These are phyloP conservation scores for Gloeophyllum trabeum DNA, from an alignment of 768 basidiomycete genomes.

Conservation along the genomic window DNA sequence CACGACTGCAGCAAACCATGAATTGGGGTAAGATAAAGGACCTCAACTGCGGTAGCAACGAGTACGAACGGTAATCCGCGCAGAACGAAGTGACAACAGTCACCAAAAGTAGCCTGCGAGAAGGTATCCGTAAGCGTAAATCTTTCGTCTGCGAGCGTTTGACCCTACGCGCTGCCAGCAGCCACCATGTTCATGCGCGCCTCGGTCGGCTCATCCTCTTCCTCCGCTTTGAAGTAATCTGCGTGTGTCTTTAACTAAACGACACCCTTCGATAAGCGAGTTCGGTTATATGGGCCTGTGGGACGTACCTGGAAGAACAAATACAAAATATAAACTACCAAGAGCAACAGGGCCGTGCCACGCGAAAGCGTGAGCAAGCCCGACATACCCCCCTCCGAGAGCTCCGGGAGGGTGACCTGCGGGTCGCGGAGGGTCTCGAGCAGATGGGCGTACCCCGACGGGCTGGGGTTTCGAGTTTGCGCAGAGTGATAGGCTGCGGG, in stretches of 20 bases:
- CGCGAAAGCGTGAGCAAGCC: slow-evolving; percentile 70
- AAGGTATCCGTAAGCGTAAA: slow-evolving; percentile 2
- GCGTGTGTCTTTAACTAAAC: slow-evolving; percentile 62
- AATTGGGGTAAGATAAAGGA: too few species aligned
- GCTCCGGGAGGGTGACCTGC: not conserved
- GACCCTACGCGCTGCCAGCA: slow-evolving; percentile 39
- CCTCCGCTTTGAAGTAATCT: slow-evolving; percentile 43
- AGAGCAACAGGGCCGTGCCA: slow-evolving; percentile 68
- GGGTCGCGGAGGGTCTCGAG: too few species aligned
- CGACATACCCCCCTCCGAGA: not conserved
- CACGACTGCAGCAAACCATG: slow-evolving; percentile 41
- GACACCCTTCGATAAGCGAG: too few species aligned
- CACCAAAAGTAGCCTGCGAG: slow-evolving; percentile 60
- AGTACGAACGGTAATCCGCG: slow-evolving; percentile 73
- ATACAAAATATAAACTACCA: slow-evolving; percentile 65
- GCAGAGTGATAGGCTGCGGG: slow-evolving; percentile 77
- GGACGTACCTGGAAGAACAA: slow-evolving; percentile 68
- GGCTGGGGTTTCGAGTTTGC: slow-evolving; percentile 6
- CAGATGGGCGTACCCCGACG: too few species aligned
- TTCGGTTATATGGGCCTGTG: too few species aligned
- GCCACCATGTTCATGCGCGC: slow-evolving; percentile 62
- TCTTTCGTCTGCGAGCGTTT: not conserved
- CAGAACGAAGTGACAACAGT: slow-evolving; percentile 83
- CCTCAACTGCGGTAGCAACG: too few species aligned
- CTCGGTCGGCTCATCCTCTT: slow-evolving; percentile 24